phyloP scores from a whole-genome alignment of 164 flowering plant genomes.

The Echeveria elegans region DNA sequence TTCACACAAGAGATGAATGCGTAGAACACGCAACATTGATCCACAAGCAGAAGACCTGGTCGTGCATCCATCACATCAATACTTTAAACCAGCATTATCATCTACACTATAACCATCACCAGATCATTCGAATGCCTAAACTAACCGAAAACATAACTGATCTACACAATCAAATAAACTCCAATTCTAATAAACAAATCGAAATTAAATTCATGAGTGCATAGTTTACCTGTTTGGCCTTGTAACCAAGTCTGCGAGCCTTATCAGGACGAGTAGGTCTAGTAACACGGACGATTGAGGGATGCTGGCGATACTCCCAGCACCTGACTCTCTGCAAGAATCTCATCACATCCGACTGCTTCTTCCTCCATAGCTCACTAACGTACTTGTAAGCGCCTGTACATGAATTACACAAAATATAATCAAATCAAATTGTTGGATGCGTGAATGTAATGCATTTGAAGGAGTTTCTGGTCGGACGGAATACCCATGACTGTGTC shows the following conservation, averaged over 20 bases:
- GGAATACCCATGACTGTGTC: not conserved
- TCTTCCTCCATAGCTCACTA: conserved; percentile 50
- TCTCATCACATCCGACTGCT: conserved; percentile 79
- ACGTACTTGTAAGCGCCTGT: conserved; percentile 3
- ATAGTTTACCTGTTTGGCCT: not conserved
- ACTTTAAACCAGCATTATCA: too few species aligned
- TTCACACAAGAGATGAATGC: too few species aligned
- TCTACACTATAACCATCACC: not conserved
- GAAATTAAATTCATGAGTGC: not conserved
- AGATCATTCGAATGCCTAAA: not conserved
- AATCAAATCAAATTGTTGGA: not conserved
- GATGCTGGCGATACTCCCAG: conserved; percentile 55
- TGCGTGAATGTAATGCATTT: not conserved
- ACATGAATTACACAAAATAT: not conserved
- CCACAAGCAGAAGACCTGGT: too few species aligned
- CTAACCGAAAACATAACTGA: not conserved
- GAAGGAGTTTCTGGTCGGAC: not conserved
- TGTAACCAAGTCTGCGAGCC: conserved; percentile 5
- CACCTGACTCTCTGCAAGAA: conserved; percentile 72
- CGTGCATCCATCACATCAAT: too few species aligned
- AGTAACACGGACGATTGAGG: conserved; percentile 3
- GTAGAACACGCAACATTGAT: too few species aligned
- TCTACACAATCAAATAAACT: not conserved
- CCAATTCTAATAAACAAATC: not conserved
- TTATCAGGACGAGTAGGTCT: conserved; percentile 4